Evolutionary conservation across 306 rosid genomes (phyloP), one percentile per base, ranked within the genome.

Genomic region (Sicyos baderoa): DNA sequence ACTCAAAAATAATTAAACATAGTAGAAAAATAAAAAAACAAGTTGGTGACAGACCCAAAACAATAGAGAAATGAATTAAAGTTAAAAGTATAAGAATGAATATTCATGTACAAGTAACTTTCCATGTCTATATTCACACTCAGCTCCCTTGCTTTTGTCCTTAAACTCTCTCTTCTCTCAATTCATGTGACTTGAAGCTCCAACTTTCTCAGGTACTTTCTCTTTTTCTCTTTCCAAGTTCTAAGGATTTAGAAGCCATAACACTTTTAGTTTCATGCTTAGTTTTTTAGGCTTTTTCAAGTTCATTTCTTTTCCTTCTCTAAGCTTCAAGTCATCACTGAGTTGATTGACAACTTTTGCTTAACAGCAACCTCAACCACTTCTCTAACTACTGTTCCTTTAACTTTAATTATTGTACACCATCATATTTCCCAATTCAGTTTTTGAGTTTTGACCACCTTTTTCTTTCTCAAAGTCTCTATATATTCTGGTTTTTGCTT

Each of bases 351-450:
- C 49, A 71, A 55, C 64, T 71, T 35, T 54, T 68, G 45, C 27
- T 68, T 27, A 54, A 71, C 64, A 22, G 50, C 27, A 18, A 71
- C 64, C 64, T 45, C 63, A 71, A 40, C 75, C 52, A 55, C 65
- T 71, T 40, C 67, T 45, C 54, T 44, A 71, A 55, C 75, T 37
- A 55, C 75, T 71, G 47, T 52, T 70, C 15, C 73, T 70, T 52
- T 40, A 54, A 71, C 19, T 22, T 19, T 71, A 71, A 71, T 71
- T 44, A 71, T 68, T 27, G 12, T 18, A n/a, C 17, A n/a, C 2
- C 59, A 27, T 68, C 56, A 16, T 68, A 23, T 27, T 15, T 16
- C n/a, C 54, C 60, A 3, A 3, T 11, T 0, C 14, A 14, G 25
- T 1, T 19, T 29, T 40, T 9, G 40, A 67, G 50, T 37, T 29